A percentile compares a stretch with the other conserved stretches of the same genome.
Conservation (phyloP, 208 protist genomes). For the Leishmania braziliensis region DNA sequence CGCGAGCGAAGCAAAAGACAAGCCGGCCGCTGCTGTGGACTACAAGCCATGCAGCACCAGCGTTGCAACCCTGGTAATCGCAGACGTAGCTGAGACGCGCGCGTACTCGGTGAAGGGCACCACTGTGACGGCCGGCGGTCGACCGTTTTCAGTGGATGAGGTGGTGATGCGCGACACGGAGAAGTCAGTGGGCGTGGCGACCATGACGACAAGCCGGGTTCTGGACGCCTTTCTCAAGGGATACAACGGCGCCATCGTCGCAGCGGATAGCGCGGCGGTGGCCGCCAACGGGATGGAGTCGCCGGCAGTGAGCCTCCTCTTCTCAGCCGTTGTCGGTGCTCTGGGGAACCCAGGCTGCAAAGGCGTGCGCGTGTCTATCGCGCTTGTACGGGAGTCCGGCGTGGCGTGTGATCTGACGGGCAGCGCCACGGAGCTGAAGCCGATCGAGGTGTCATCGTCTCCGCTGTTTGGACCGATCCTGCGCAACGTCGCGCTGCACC, state of each 20-base stretch:
- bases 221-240: slow-evolving; percentile 47
- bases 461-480: slow-evolving; percentile 61
- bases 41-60: slow-evolving; percentile 30
- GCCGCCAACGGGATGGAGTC: slow-evolving; percentile 35
- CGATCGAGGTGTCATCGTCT: slow-evolving; percentile 31
- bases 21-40: neutral
- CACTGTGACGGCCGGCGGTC: slow-evolving; percentile 30
- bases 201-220: slow-evolving; percentile 30
- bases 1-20: neutral
- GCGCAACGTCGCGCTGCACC: slow-evolving; percentile 34
- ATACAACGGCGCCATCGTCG: slow-evolving; percentile 54
- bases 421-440: slow-evolving; percentile 13
- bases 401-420: slow-evolving; percentile 27
- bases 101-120: slow-evolving; percentile 29
- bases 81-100: slow-evolving; percentile 24
- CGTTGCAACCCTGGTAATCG: slow-evolving; percentile 33
- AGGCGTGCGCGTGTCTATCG: slow-evolving; percentile 46
- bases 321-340: slow-evolving; percentile 28
- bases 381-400: slow-evolving; percentile 36
- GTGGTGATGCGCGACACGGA: slow-evolving; percentile 28
- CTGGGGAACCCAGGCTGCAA: slow-evolving; percentile 27
- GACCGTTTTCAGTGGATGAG: slow-evolving; percentile 46
- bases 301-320: slow-evolving; percentile 25
- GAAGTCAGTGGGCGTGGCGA: slow-evolving; percentile 21
- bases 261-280: slow-evolving; percentile 31